Percentiles rank a stretch among this genome's conserved stretches.
Evolutionary conservation across 257 asterid species (phyloP).

Genomic region (Solanum medicagineum): DNA sequence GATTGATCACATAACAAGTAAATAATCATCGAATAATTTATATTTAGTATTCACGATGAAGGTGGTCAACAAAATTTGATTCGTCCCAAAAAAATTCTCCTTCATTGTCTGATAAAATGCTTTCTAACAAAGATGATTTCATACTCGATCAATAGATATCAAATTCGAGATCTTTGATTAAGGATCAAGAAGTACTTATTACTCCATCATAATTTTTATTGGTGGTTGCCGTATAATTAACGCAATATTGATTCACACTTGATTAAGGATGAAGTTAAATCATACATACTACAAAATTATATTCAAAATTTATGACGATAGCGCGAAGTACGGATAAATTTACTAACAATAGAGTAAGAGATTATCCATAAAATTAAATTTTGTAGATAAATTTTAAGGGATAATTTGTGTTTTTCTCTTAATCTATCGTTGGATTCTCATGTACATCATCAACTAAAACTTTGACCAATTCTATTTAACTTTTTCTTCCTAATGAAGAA

Average conservation of each 20-base stretch:
- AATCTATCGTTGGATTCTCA: constrained; percentile 8
- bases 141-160: no score
- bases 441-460: background rate
- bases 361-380: background rate
- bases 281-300: no score
- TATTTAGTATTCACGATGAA: no score
- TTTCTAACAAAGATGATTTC: no score
- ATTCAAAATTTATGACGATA: no score
- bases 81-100: rapidly evolving
- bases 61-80: no score
- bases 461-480: constrained; percentile 3
- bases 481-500: background rate
- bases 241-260: no score
- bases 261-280: no score
- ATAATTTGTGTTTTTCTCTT: background rate
- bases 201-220: background rate
- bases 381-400: background rate
- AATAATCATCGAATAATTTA: no score
- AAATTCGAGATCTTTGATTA: no score
- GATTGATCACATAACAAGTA: background rate
- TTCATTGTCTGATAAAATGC: no score
- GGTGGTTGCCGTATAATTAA: background rate
- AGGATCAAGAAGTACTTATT: no score
- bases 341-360: background rate
- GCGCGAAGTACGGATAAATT: background rate